Evolutionary conservation across 371 early-diverging fungal genomes (phyloP).

Genomic region (Mucor circinelloides): DNA sequence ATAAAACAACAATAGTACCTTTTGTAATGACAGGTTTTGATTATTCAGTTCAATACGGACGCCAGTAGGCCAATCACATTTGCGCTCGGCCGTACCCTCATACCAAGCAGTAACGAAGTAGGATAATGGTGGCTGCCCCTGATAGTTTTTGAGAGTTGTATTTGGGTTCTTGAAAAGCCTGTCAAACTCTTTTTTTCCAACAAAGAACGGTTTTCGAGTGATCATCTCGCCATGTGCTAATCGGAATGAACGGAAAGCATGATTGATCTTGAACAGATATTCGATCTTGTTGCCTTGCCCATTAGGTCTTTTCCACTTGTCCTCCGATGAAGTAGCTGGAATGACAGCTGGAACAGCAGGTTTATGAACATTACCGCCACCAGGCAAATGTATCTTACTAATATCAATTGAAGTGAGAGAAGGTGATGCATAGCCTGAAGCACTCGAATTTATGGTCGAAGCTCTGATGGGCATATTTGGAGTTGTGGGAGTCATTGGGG

Average conservation of each 20-base stretch:
- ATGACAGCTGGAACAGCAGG: neutral
- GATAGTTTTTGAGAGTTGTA: neutral
- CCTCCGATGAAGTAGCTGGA: no score
- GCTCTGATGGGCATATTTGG: neutral
- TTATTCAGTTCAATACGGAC: slow-evolving; percentile 26
- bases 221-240: slow-evolving; percentile 20
- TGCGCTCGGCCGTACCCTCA: neutral
- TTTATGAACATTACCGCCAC: neutral
- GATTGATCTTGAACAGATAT: neutral
- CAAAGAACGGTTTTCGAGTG: neutral
- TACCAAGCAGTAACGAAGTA: slow-evolving; percentile 32
- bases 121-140: slow-evolving; percentile 17
- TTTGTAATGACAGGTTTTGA: slow-evolving; percentile 10
- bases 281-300: neutral
- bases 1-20: slow-evolving; percentile 14
- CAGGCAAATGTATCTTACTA: neutral
- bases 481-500: neutral
- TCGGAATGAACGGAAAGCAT: slow-evolving; percentile 23
- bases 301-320: neutral
- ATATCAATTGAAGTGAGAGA: neutral
- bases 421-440: neutral
- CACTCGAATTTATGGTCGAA: neutral
- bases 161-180: neutral
- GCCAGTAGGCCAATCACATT: slow-evolving; percentile 45
- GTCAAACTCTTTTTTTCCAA: neutral